These are phyloP conservation scores for Salix udensis DNA, from an alignment of 345 rosid species.

Conservation along the genomic window DNA sequence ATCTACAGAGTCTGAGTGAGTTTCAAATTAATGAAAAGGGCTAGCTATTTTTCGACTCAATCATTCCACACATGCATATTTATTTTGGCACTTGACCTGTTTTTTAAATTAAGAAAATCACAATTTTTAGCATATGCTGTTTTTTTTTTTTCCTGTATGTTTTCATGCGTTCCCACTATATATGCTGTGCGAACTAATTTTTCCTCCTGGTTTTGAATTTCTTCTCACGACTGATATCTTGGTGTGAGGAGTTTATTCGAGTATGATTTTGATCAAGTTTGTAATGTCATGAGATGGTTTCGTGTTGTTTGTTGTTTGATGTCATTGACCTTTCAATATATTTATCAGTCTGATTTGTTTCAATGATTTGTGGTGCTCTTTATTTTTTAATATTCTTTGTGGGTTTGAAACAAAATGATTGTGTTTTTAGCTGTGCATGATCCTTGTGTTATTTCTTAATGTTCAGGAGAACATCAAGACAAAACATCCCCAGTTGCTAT, in stretches of 20 bases:
- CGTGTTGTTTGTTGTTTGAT: background rate
- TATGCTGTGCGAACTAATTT: background rate
- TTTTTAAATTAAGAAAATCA: no score
- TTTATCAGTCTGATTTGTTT: background rate
- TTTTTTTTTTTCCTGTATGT: no score
- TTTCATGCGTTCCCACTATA: no score
- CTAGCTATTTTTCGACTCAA: background rate
- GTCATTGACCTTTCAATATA: background rate
- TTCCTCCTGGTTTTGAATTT: background rate
- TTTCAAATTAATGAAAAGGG: background rate
- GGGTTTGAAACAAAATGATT: background rate
- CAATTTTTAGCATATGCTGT: no score
- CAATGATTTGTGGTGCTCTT: background rate
- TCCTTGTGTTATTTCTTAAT: constrained; percentile 4
- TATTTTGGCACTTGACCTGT: no score
- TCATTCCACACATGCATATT: no score
- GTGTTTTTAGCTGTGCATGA: background rate
- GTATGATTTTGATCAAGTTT: no score
- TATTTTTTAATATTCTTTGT: background rate
- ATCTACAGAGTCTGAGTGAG: background rate
- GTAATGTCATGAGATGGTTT: no score
- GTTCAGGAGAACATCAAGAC: constrained; percentile 84
- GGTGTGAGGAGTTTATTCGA: no score
- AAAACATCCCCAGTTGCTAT: constrained; percentile 88
- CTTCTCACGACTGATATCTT: background rate